Evolutionary conservation across 2,329 filamentous ascomycete genomes (phyloP).

Genomic region (Clonostachys byssicola): DNA sequence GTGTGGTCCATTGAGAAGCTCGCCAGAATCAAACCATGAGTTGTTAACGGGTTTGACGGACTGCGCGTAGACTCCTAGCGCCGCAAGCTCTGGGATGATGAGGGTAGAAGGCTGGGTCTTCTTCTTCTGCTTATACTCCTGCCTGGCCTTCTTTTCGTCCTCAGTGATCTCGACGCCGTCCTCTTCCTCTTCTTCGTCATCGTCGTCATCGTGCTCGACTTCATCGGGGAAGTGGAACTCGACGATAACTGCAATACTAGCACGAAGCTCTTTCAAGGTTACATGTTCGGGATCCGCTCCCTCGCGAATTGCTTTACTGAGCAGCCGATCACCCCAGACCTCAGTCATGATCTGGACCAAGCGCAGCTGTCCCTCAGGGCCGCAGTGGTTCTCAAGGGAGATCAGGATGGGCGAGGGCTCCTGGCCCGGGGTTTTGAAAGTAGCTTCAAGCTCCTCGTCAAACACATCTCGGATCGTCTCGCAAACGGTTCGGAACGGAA

Average conservation of each 20-base stretch:
- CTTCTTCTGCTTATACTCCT: conserved; percentile 50
- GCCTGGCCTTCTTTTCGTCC: conserved; percentile 37
- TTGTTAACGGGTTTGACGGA: conserved; percentile 64
- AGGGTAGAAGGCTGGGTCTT: conserved; percentile 23
- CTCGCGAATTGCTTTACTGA: conserved; percentile 52
- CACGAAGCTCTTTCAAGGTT: conserved; percentile 51
- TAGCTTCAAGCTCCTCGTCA: conserved; percentile 49
- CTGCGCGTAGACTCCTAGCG: conserved; percentile 65
- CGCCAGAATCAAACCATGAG: conserved; percentile 55
- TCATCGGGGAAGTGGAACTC: conserved; percentile 60
- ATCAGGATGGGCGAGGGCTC: conserved; percentile 55
- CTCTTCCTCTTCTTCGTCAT: conserved; percentile 27
- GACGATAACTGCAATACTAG: conserved; percentile 63
- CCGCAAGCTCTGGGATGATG: conserved; percentile 62
- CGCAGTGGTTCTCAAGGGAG: conserved; percentile 66
- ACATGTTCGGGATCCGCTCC: conserved; percentile 56
- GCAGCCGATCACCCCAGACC: conserved; percentile 54
- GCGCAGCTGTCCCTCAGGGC: conserved; percentile 51
- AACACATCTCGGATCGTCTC: conserved; percentile 60
- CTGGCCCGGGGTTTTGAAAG: conserved; percentile 25
- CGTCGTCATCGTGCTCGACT: conserved; percentile 23
- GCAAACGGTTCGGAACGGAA: conserved; percentile 61
- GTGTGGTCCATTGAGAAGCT: conserved; percentile 51
- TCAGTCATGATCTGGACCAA: conserved; percentile 63
- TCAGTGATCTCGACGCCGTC: conserved; percentile 23